Conservation (phyloP, 192 early-diverging fungal species). For the Cetraspora pellucida region DNA sequence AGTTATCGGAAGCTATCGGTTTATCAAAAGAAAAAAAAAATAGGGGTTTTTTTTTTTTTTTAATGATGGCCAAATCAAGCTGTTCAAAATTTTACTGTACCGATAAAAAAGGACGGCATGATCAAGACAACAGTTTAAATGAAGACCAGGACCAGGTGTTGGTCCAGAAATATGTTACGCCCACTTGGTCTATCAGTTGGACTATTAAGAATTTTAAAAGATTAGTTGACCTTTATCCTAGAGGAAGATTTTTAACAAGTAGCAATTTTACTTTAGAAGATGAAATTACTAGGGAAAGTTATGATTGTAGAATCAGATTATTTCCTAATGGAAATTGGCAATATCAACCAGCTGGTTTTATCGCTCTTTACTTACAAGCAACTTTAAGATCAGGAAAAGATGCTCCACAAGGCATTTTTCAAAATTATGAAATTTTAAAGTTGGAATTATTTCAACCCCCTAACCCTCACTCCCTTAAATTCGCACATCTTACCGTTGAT, state of each 20-base stretch:
- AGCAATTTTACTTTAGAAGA: background rate
- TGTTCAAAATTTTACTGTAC: too few species aligned
- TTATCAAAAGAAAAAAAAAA: too few species aligned
- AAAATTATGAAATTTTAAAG: background rate
- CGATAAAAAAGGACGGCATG: too few species aligned
- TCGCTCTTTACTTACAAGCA: background rate
- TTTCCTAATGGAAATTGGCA: slow-evolving; percentile 1
- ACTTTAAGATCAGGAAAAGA: background rate
- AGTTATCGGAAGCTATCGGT: too few species aligned
- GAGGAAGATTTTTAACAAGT: background rate
- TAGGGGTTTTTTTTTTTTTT: too few species aligned
- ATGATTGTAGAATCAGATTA: slow-evolving; percentile 1
- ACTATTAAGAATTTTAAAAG: background rate
- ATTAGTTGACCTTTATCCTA: background rate
- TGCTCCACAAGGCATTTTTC: background rate
- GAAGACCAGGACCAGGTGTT: background rate
- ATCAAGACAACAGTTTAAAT: background rate
- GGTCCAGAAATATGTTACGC: background rate
- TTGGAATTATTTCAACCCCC: background rate
- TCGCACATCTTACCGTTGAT: background rate
- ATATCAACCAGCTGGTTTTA: background rate
- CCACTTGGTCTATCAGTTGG: background rate
- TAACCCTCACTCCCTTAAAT: background rate
- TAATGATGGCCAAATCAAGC: too few species aligned
- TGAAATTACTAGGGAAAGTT: background rate